Percentiles rank a stretch among this genome's conserved stretches.
These are phyloP conservation scores for Amniculicola lignicola DNA, from an alignment of 495 filamentous ascomycete species.

Conservation along the genomic window DNA sequence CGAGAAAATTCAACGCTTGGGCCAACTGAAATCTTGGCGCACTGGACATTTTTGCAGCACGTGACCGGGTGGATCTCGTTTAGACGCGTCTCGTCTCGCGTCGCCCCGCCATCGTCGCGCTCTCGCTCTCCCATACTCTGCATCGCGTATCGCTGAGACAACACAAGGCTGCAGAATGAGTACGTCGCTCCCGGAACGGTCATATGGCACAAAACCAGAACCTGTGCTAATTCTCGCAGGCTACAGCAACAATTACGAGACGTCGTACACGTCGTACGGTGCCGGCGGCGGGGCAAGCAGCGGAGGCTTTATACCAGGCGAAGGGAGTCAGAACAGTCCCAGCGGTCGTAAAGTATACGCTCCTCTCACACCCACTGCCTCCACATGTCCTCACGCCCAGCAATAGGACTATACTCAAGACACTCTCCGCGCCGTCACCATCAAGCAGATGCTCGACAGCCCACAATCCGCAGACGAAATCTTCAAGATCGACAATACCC, in stretches of 20 bases:
- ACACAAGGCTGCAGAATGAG: conserved; percentile 16
- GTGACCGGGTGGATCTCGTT: conserved; percentile 9
- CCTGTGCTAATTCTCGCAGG: conserved; percentile 6
- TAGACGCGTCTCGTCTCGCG: conserved; percentile 15
- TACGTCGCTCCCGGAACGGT: background rate
- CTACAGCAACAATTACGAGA: conserved; percentile 33
- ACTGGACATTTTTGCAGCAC: no score
- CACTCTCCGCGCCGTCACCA: conserved; percentile 85
- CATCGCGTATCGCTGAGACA: background rate
- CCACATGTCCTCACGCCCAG: conserved; percentile 25
- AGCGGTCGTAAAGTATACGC: conserved; percentile 44
- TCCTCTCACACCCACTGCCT: conserved; percentile 18
- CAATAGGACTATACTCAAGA: conserved; percentile 58
- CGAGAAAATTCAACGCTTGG: conserved; percentile 19
- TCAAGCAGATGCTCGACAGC: conserved; percentile 87
- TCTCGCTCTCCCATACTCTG: background rate
- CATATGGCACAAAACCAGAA: background rate
- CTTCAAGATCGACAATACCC: conserved; percentile 73
- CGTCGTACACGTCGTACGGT: conserved; percentile 57
- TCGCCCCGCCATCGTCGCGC: background rate
- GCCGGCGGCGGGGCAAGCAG: conserved; percentile 58
- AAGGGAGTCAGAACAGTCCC: conserved; percentile 50
- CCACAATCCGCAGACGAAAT: conserved; percentile 68
- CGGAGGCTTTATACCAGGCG: conserved; percentile 61
- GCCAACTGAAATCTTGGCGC: conserved; percentile 26